Percentiles rank a stretch among this genome's conserved stretches.
Conservation (phyloP, 768 basidiomycete genomes). For the Pulveroboletus sp. region DNA sequence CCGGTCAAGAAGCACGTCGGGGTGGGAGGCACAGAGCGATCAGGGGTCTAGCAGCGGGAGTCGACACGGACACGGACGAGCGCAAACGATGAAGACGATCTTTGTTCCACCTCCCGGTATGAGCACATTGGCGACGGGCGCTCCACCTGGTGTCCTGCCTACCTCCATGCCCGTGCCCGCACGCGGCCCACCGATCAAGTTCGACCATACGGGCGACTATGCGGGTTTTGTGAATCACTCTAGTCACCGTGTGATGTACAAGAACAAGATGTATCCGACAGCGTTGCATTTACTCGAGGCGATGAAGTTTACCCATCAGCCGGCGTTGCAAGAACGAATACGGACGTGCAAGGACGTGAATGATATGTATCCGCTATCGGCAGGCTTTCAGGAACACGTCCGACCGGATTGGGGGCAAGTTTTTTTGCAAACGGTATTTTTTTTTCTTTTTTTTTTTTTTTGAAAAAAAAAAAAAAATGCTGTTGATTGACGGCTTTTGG, state of each 20-base stretch:
- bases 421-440: constrained; percentile 43
- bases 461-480: neutral
- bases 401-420: constrained; percentile 52
- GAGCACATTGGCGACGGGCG: neutral
- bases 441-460: neutral
- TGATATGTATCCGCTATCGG: constrained; percentile 36
- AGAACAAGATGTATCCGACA: constrained; percentile 54
- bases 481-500: neutral
- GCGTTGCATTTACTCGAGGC: constrained; percentile 77
- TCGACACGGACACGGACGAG: constrained; percentile 17
- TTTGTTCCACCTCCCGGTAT: constrained; percentile 18
- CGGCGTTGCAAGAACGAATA: constrained; percentile 54
- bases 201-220: constrained; percentile 40
- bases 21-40: constrained; percentile 13
- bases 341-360: constrained; percentile 38
- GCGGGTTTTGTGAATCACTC: constrained; percentile 64
- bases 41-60: constrained; percentile 10
- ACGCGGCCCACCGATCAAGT: constrained; percentile 29
- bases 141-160: neutral
- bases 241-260: constrained; percentile 53
- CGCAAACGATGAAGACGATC: constrained; percentile 19
- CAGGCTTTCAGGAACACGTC: constrained; percentile 33
- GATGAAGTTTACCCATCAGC: constrained; percentile 55
- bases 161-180: constrained; percentile 16
- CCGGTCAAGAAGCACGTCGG: constrained; percentile 37